These are phyloP conservation scores for Sphaerulina vaccinii DNA, from an alignment of 2,329 filamentous ascomycete species.

Conservation along the genomic window DNA sequence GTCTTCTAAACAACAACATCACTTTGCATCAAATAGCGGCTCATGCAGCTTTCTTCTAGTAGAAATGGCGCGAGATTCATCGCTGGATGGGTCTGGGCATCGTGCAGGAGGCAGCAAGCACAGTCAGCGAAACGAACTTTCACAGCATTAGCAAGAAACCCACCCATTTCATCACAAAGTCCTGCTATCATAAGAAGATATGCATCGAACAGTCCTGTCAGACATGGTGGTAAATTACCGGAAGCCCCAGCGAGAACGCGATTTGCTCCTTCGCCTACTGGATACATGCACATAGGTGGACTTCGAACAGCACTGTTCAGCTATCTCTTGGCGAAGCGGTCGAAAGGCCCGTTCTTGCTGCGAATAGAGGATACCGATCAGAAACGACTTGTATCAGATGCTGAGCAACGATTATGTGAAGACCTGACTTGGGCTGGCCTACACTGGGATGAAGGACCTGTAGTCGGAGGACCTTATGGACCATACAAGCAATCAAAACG, in stretches of 20 bases:
- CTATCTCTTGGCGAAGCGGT: constrained; percentile 83
- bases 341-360: constrained; percentile 84
- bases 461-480: constrained; percentile 75
- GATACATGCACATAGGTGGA: constrained; percentile 88
- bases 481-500: constrained; percentile 90
- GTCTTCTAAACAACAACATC: neutral
- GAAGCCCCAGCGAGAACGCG: constrained; percentile 68
- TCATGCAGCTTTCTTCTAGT: neutral
- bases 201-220: constrained; percentile 10
- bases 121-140: constrained; percentile 4
- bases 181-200: neutral
- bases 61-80: neutral
- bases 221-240: constrained; percentile 44
- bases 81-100: constrained; percentile 26
- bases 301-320: constrained; percentile 93
- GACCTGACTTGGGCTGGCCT: constrained; percentile 88
- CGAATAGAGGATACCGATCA: constrained; percentile 95
- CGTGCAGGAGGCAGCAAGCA: constrained; percentile 21
- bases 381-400: constrained; percentile 76
- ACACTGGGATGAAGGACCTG: constrained; percentile 91
- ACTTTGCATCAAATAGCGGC: neutral
- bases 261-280: constrained; percentile 94
- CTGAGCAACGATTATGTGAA: constrained; percentile 72
- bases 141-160: neutral
- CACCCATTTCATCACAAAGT: neutral